A percentile compares a stretch with the other conserved stretches of the same genome.
phyloP scores from a whole-genome alignment of 2,329 filamentous ascomycete species.

The Elsinoe perseae region DNA sequence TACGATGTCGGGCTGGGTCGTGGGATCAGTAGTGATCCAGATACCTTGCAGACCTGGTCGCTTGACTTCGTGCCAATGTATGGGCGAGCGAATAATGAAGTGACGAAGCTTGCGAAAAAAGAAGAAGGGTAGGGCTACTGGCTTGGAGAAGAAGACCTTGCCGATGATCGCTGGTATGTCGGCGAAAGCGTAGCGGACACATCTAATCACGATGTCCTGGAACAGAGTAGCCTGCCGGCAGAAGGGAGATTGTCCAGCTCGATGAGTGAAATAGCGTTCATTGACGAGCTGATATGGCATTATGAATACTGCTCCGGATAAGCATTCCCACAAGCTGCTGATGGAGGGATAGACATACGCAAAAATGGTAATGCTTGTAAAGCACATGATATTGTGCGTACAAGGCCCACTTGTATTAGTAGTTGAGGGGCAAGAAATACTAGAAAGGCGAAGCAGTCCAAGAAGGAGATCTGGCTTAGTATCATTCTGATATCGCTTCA shows the following conservation, averaged over 20 bases:
- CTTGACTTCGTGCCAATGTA: constrained; percentile 56
- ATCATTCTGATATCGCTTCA: constrained; percentile 51
- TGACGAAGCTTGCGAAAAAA: constrained; percentile 68
- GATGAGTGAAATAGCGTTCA: constrained; percentile 48
- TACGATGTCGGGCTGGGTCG: constrained; percentile 61
- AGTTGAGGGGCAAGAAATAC: constrained; percentile 64
- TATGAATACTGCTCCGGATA: constrained; percentile 41
- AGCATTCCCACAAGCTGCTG: neutral
- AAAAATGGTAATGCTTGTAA: constrained; percentile 62
- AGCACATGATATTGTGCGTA: constrained; percentile 51
- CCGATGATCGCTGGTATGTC: constrained; percentile 61
- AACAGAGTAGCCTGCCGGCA: constrained; percentile 63
- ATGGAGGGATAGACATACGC: constrained; percentile 40
- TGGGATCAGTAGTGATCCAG: constrained; percentile 59
- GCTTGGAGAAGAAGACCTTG: constrained; percentile 69
- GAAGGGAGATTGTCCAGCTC: constrained; percentile 50
- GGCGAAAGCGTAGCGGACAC: constrained; percentile 69
- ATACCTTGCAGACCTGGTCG: constrained; percentile 45
- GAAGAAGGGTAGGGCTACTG: constrained; percentile 65
- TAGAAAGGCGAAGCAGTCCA: constrained; percentile 69
- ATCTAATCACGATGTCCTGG: constrained; percentile 69
- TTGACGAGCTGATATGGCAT: constrained; percentile 53
- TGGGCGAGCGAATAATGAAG: constrained; percentile 54
- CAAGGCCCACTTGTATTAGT: constrained; percentile 57
- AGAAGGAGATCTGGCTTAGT: constrained; percentile 62